phyloP scores from a whole-genome alignment of 805 yeast genomes.

The Cyberlindnera sargentensis region DNA sequence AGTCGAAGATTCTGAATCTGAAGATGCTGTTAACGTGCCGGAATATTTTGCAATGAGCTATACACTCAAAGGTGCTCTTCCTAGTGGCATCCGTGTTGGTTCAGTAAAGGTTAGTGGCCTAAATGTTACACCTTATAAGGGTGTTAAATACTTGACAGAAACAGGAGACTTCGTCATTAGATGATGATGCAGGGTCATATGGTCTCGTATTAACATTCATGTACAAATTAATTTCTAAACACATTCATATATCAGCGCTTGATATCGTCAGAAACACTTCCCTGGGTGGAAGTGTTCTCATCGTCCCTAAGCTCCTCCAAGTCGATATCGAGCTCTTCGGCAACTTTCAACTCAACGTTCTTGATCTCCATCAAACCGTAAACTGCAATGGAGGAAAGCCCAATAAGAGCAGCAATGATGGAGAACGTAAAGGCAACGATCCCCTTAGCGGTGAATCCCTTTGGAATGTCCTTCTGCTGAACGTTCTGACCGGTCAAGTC shows the following conservation, averaged over 20 bases:
- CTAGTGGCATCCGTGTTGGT: slow-evolving; percentile 70
- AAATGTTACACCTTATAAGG: slow-evolving; percentile 76
- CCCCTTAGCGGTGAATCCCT: slow-evolving; percentile 93
- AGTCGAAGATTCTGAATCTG: slow-evolving; percentile 23
- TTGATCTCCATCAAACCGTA: slow-evolving; percentile 85
- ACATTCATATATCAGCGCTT: background rate
- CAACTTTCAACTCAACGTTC: slow-evolving; percentile 57
- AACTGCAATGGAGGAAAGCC: slow-evolving; percentile 65
- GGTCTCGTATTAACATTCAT: background rate
- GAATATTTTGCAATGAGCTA: slow-evolving; percentile 44
- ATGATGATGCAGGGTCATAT: background rate
- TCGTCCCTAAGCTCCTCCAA: slow-evolving; percentile 7
- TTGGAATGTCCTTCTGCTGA: slow-evolving; percentile 63
- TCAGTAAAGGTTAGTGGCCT: slow-evolving; percentile 58
- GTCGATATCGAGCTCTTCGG: slow-evolving; percentile 17
- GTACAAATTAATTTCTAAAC: background rate
- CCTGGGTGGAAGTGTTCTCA: slow-evolving; percentile 4
- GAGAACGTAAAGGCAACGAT: slow-evolving; percentile 91
- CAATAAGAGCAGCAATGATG: slow-evolving; percentile 76
- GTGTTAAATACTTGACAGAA: slow-evolving; percentile 73
- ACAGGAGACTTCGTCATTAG: slow-evolving; percentile 43
- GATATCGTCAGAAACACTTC: background rate
- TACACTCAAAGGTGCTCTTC: slow-evolving; percentile 57
- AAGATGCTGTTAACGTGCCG: slow-evolving; percentile 27
- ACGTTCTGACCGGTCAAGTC: slow-evolving; percentile 71